phyloP scores from a whole-genome alignment of 768 basidiomycete genomes.

The Termitomyces titanicus region DNA sequence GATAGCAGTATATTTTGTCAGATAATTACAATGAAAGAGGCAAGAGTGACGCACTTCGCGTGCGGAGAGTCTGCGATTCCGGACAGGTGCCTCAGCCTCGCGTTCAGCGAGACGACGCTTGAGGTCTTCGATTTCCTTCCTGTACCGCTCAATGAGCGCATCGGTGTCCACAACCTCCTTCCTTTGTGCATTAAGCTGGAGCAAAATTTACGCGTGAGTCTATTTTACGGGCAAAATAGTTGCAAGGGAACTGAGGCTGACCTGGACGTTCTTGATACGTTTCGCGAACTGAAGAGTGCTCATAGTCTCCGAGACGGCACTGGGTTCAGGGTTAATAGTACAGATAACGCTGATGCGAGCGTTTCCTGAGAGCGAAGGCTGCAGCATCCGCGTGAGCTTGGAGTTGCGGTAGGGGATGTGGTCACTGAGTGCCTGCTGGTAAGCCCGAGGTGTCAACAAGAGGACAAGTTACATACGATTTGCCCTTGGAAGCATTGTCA shows the following conservation, averaged over 20 bases:
- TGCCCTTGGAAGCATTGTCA: constrained; percentile 79
- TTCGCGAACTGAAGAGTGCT: constrained; percentile 91
- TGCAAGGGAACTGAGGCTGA: constrained; percentile 23
- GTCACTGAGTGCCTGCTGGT: constrained; percentile 42
- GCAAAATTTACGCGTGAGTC: background rate
- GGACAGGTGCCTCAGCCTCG: constrained; percentile 57
- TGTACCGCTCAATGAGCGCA: constrained; percentile 89
- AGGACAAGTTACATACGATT: constrained; percentile 41
- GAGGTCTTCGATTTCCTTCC: constrained; percentile 91
- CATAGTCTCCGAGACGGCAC: constrained; percentile 78
- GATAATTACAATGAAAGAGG: background rate
- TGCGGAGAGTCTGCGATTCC: constrained; percentile 46
- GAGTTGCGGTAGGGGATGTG: constrained; percentile 96
- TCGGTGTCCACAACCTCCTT: constrained; percentile 93
- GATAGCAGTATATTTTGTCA: background rate
- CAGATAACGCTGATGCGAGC: constrained; percentile 96
- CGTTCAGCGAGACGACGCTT: constrained; percentile 67
- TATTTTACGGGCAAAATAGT: background rate
- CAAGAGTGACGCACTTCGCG: constrained; percentile 36
- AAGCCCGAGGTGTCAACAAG: background rate
- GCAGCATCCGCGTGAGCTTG: constrained; percentile 90
- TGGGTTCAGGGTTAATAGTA: constrained; percentile 84
- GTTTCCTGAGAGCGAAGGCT: constrained; percentile 93
- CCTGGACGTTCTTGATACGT: constrained; percentile 85
- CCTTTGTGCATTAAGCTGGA: constrained; percentile 81